phyloP scores from a whole-genome alignment of 1,284 basidiomycete genomes.

The Dichomitus squalens region DNA sequence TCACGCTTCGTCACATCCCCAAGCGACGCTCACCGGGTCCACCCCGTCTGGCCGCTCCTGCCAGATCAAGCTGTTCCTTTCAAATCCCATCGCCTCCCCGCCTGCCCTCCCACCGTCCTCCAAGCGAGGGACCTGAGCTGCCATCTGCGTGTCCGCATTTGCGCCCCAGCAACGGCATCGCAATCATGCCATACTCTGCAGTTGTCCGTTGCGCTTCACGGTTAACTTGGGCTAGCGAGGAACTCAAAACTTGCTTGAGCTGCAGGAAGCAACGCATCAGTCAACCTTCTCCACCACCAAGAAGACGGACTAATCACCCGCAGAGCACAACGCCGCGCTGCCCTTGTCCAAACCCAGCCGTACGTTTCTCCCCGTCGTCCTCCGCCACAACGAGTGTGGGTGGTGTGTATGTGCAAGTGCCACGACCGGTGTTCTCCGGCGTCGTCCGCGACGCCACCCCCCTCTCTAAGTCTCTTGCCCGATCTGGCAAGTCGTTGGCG shows the following conservation, averaged over 20 bases:
- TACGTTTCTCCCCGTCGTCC: background rate
- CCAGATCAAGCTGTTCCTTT: too few species aligned
- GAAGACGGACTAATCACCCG: background rate
- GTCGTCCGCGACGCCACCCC: too few species aligned
- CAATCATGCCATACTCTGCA: background rate
- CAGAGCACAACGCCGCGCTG: background rate
- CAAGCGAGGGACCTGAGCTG: background rate
- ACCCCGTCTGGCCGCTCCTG: background rate
- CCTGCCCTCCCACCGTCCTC: background rate
- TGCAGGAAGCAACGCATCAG: background rate
- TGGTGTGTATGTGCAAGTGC: background rate
- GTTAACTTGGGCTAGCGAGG: background rate
- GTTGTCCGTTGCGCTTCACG: background rate
- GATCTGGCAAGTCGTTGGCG: background rate
- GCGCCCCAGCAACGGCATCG: background rate
- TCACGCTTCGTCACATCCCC: too few species aligned
- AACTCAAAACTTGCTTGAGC: background rate
- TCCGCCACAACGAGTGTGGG: background rate
- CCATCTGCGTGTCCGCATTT: background rate
- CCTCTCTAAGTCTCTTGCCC: background rate
- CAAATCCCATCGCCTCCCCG: background rate
- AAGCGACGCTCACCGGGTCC: background rate
- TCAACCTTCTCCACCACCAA: background rate
- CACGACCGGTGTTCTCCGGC: background rate
- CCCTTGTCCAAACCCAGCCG: background rate